Conservation (phyloP, 1,284 basidiomycete species). For the Leccinum ponderosum region DNA sequence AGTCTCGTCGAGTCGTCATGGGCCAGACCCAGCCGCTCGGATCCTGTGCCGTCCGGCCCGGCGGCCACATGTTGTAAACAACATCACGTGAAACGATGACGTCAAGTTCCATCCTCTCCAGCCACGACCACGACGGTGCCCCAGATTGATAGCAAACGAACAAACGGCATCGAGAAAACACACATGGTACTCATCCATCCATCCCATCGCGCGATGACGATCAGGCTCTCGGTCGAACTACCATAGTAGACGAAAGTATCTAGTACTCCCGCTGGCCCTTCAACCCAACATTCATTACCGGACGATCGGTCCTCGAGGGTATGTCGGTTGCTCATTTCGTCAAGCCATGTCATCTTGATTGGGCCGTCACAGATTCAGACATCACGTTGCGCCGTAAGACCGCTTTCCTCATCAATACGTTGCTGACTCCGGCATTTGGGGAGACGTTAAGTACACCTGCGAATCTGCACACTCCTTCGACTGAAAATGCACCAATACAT, state of each 20-base stretch:
- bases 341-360: not conserved
- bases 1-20: no score
- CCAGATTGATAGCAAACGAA: not conserved
- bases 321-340: constrained; percentile 18
- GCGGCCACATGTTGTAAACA: not conserved
- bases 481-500: constrained; percentile 43
- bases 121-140: not conserved
- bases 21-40: not conserved
- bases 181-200: not conserved
- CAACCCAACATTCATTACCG: not conserved
- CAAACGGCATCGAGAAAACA: not conserved
- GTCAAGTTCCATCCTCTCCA: not conserved
- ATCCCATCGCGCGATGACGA: not conserved
- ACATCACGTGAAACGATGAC: not conserved
- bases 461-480: constrained; percentile 20
- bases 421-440: constrained; percentile 60
- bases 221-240: not conserved
- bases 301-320: constrained; percentile 52
- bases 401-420: constrained; percentile 79
- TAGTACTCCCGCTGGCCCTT: not conserved
- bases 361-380: constrained; percentile 62
- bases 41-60: not conserved
- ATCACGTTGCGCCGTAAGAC: constrained; percentile 81
- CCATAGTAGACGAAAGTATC: not conserved
- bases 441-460: constrained; percentile 11